Evolutionary conservation across 164 flowering plant species (phyloP).

Genomic region (Kalanchoe fedtschenkoi): DNA sequence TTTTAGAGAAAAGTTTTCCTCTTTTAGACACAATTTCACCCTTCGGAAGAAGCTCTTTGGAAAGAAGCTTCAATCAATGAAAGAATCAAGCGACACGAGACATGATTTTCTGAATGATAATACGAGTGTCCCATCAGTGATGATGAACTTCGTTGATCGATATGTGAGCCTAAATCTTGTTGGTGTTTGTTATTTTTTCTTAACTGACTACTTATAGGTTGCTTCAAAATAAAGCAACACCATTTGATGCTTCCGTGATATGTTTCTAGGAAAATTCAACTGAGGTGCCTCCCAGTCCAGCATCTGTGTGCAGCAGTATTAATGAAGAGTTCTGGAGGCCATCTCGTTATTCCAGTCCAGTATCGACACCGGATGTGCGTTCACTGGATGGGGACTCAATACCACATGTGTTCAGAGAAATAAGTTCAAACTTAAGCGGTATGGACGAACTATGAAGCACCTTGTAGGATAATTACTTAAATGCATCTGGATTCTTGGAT

Average conservation of each 20-base stretch:
- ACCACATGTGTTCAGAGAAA: slow-evolving; percentile 56
- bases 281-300: slow-evolving; percentile 99
- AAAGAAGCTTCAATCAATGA: slow-evolving; percentile 44
- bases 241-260: slow-evolving; percentile 4
- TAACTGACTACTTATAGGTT: neutral
- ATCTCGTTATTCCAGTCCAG: slow-evolving; percentile 41
- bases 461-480: neutral
- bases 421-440: slow-evolving; percentile 74
- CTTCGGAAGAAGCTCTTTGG: slow-evolving; percentile 62
- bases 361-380: slow-evolving; percentile 49
- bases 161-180: slow-evolving; percentile 30
- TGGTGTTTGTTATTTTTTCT: neutral
- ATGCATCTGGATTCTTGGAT: neutral
- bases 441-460: slow-evolving; percentile 14
- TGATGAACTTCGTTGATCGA: slow-evolving; percentile 33
- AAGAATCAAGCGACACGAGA: slow-evolving; percentile 21
- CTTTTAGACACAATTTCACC: slow-evolving; percentile 46
- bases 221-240: neutral
- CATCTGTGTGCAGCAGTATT: slow-evolving; percentile 75
- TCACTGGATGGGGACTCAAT: slow-evolving; percentile 32
- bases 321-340: slow-evolving; percentile 51
- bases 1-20: slow-evolving; percentile 65
- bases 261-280: slow-evolving; percentile 69
- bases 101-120: slow-evolving; percentile 30
- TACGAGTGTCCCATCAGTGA: slow-evolving; percentile 41